Percentiles rank a stretch among this genome's conserved stretches.
phyloP scores from a whole-genome alignment of 208 protist species.

The Spongospora subterranea region DNA sequence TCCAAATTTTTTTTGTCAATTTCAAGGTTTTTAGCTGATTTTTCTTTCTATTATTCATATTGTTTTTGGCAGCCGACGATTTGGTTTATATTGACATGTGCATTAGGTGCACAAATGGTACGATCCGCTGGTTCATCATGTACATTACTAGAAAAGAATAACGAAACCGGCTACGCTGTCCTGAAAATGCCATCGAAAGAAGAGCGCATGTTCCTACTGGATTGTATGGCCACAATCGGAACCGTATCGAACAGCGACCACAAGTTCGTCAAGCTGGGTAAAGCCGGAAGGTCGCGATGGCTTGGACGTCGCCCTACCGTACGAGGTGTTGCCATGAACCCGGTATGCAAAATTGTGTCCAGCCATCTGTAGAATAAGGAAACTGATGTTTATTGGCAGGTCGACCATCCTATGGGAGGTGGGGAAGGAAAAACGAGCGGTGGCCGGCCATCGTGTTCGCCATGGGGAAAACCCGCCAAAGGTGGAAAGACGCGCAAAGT shows the following conservation, averaged over 20 bases:
- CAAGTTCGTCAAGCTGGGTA: constrained; percentile 67
- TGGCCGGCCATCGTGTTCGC: constrained; percentile 39
- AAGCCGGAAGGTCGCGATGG: constrained; percentile 63
- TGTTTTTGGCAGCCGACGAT: constrained; percentile 49
- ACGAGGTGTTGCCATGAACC: constrained; percentile 72
- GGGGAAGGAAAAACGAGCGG: constrained; percentile 62
- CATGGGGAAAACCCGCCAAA: constrained; percentile 52
- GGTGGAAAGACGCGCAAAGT: constrained; percentile 18
- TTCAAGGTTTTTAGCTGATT: background rate
- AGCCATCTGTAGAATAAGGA: too few species aligned
- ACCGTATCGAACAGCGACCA: constrained; percentile 65
- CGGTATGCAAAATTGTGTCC: too few species aligned
- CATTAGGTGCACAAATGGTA: constrained; percentile 60
- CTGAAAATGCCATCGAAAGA: constrained; percentile 63
- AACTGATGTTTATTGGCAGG: too few species aligned
- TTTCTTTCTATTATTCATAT: background rate
- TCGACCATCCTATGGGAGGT: constrained; percentile 68
- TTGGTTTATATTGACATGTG: too few species aligned
- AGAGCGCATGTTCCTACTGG: constrained; percentile 59
- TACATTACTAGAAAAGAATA: constrained; percentile 59
- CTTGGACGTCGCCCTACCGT: constrained; percentile 60
- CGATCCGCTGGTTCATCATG: constrained; percentile 56
- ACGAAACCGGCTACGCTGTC: constrained; percentile 40
- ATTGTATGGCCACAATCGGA: constrained; percentile 66
- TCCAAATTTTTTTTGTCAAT: background rate